Evolutionary conservation across 2,329 filamentous ascomycete species (phyloP).

Genomic region (Arthrobotrys entomopaga): DNA sequence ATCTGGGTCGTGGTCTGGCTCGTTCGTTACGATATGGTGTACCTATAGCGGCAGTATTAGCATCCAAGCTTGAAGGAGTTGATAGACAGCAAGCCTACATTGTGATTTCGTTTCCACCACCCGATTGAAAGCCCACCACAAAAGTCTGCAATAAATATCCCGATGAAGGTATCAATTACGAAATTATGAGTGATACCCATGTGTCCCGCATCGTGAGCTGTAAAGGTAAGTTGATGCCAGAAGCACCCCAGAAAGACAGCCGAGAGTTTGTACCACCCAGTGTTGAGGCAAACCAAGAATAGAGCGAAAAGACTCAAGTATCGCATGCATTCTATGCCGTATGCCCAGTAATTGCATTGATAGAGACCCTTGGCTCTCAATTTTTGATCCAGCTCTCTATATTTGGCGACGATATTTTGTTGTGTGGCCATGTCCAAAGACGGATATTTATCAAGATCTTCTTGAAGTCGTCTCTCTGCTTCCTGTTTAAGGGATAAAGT

Average conservation of each 20-base stretch:
- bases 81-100: slow-evolving; percentile 65
- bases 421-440: slow-evolving; percentile 78
- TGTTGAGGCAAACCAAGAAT: slow-evolving; percentile 71
- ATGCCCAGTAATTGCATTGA: slow-evolving; percentile 82
- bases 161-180: slow-evolving; percentile 81
- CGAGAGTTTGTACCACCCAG: slow-evolving; percentile 75
- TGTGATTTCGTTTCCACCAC: slow-evolving; percentile 98
- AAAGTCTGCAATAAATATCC: slow-evolving; percentile 89
- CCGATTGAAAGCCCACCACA: slow-evolving; percentile 87
- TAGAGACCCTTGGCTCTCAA: slow-evolving; percentile 81
- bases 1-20: slow-evolving; percentile 93
- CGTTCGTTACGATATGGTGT: slow-evolving; percentile 95
- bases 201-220: slow-evolving; percentile 93
- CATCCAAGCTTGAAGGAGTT: background rate
- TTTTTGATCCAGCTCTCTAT: slow-evolving; percentile 77
- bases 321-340: slow-evolving; percentile 77
- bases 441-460: slow-evolving; percentile 84
- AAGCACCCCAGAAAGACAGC: slow-evolving; percentile 80
- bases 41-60: slow-evolving; percentile 61
- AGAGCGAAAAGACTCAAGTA: slow-evolving; percentile 75
- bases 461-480: slow-evolving; percentile 60
- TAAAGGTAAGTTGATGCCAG: slow-evolving; percentile 96
- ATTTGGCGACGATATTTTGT: slow-evolving; percentile 78
- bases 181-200: slow-evolving; percentile 97
- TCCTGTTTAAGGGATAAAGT: slow-evolving; percentile 57